Evolutionary conservation across 345 rosid species (phyloP).

Genomic region (Ceriops zippeliana): DNA sequence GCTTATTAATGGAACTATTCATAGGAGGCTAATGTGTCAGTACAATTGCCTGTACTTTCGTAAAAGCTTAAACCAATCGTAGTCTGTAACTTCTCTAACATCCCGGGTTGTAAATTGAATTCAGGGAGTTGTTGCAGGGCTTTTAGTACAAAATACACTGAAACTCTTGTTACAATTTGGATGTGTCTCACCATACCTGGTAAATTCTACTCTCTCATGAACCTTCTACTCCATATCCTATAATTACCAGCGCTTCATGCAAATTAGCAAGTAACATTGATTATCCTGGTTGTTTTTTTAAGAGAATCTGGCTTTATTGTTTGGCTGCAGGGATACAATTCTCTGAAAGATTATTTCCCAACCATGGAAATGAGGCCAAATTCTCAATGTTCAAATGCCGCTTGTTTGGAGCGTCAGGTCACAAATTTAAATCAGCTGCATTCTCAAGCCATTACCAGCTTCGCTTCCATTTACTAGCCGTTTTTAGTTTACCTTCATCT

Average conservation of each 20-base stretch:
- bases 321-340: slow-evolving; percentile 75
- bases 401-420: slow-evolving; percentile 91
- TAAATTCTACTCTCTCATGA: slow-evolving; percentile 28
- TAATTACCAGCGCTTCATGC: no score
- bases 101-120: slow-evolving; percentile 13
- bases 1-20: no score
- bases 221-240: no score
- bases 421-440: no score
- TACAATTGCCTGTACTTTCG: no score
- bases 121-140: slow-evolving; percentile 98
- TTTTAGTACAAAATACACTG: slow-evolving; percentile 83
- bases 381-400: slow-evolving; percentile 86
- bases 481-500: slow-evolving; percentile 15
- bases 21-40: no score
- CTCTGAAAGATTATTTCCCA: slow-evolving; percentile 93
- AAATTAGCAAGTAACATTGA: neutral
- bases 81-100: slow-evolving; percentile 1
- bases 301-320: slow-evolving; percentile 15
- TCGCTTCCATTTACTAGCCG: slow-evolving; percentile 9
- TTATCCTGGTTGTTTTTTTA: slow-evolving; percentile 7
- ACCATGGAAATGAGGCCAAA: slow-evolving; percentile 96
- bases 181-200: slow-evolving; percentile 83
- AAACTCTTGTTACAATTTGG: slow-evolving; percentile 84
- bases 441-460: slow-evolving; percentile 8
- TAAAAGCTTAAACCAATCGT: neutral